Conservation (phyloP, 2,329 filamentous ascomycete genomes). For the Fusarium bactridioides region DNA sequence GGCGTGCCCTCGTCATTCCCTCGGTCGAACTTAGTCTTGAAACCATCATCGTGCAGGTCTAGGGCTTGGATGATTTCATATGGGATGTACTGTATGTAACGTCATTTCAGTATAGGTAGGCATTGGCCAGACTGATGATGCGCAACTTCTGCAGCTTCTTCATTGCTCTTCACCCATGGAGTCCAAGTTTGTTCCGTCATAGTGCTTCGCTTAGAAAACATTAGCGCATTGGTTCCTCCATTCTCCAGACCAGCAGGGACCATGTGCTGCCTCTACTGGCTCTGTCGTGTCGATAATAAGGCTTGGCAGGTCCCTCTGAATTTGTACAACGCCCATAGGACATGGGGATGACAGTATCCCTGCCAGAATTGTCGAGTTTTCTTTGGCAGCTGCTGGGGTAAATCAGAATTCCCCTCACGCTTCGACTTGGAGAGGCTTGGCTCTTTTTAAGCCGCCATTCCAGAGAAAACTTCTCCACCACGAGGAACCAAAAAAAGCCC, state of each 20-base stretch:
- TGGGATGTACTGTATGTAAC: neutral
- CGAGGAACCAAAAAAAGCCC: neutral
- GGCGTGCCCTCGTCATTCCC: neutral
- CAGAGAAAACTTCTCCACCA: neutral
- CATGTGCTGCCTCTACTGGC: conserved; percentile 39
- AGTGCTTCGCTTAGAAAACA: conserved; percentile 19
- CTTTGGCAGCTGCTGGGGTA: neutral
- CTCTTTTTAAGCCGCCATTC: conserved; percentile 3
- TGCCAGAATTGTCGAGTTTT: neutral
- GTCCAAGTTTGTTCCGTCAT: conserved; percentile 21
- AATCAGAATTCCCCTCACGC: neutral
- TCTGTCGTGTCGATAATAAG: conserved; percentile 18
- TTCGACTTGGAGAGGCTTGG: neutral
- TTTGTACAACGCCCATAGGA: conserved; percentile 6
- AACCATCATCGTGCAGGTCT: conserved; percentile 14
- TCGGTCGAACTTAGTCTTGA: neutral
- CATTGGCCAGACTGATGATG: neutral
- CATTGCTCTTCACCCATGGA: neutral
- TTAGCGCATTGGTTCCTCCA: conserved; percentile 15
- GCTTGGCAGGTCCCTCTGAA: conserved; percentile 32
- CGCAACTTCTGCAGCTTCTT: neutral
- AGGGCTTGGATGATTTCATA: neutral
- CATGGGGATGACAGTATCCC: conserved; percentile 27
- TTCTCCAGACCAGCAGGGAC: conserved; percentile 27
- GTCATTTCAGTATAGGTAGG: neutral